Evolutionary conservation across 352 stramenopile species (phyloP).

Genomic region (Nothophytophthora sp.): DNA sequence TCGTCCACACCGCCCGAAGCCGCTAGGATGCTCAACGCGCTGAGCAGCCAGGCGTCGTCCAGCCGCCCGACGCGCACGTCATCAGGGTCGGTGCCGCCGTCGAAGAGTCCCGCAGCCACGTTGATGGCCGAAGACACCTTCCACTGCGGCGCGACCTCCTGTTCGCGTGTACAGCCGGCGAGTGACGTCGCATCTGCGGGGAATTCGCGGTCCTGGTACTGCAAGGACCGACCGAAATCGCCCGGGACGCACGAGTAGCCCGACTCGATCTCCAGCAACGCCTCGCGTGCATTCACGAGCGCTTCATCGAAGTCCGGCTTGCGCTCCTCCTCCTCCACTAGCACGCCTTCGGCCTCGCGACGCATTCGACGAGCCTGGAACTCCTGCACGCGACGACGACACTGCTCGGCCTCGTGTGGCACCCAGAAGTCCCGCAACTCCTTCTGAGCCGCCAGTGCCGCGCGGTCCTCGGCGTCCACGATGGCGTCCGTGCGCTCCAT

Average conservation of each 20-base stretch:
- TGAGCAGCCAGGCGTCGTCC: constrained; percentile 90
- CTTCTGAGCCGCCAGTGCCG: constrained; percentile 44
- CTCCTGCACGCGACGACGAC: constrained; percentile 70
- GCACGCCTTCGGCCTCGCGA: constrained; percentile 65
- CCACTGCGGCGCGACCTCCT: constrained; percentile 65
- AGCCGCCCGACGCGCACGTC: constrained; percentile 85
- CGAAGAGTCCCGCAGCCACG: constrained; percentile 86
- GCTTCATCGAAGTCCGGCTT: constrained; percentile 61
- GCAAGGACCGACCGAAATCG: constrained; percentile 73
- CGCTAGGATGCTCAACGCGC: constrained; percentile 90
- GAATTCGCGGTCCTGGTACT: constrained; percentile 92
- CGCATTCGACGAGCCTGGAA: constrained; percentile 73
- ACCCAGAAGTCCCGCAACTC: constrained; percentile 60
- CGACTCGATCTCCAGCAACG: constrained; percentile 84
- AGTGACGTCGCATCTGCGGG: constrained; percentile 77
- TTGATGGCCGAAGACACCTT: constrained; percentile 89
- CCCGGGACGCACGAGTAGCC: constrained; percentile 78
- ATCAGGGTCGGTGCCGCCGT: constrained; percentile 91
- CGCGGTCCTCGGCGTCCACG: constrained; percentile 70
- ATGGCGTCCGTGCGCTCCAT: constrained; percentile 81
- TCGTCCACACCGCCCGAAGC: constrained; percentile 89
- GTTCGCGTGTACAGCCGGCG: constrained; percentile 54
- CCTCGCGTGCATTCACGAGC: constrained; percentile 81
- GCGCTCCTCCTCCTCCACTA: constrained; percentile 35
- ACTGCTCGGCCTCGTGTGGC: constrained; percentile 67